Base-by-base conservation (phyloP, 208 protist genomes). In the Trypanosoma avium region DNA sequence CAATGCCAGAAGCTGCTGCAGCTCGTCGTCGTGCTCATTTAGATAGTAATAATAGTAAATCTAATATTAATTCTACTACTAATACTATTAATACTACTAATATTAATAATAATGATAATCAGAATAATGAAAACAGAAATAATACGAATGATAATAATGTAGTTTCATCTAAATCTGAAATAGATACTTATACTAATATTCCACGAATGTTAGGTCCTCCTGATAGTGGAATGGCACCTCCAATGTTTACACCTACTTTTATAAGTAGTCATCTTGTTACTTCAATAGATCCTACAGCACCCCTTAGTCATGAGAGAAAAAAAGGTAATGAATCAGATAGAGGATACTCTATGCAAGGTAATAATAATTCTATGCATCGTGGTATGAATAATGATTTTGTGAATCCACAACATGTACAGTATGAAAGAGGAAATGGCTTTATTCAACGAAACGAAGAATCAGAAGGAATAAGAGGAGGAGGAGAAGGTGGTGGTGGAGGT, bases 261-360 rank as follows among this genome's bases (percentile, higher is more conserved):
- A 88, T 94, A 66, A 94, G 84, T 68, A 62, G 73, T 21, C 57
- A 66, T 26, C 70, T 94, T 2, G 79, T 93, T 3, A 73, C 21
- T 36, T 56, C 55, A 21, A 73, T 64, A 0, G 67, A 73, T 33
- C 70, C 47, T 26, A 67, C 45, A 6, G 58, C 48, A 7, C 27
- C 54, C 3, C 42, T 15, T 30, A 49, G 19, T 21, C 6, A 46
- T 48, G 48, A 35, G 35, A 71, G 21, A 43, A 52, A 40, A 4
- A 46, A 38, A 19, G 24, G 42, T 9, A 27, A 53, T 21, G 53
- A 58, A 45, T 21, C 68, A 15, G 35, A 40, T 10, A 63, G 57
- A 30, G 40, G 45, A 35, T 59, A 71, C 45, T 33, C n/a, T 3
- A 17, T 59, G n/a, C 61, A 52, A 6, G 36, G 29, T 17, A 53